Evolutionary conservation across 2,329 filamentous ascomycete species (phyloP), one percentile per base, ranked within the genome.

Genomic region (Calonectria leucothoes): DNA sequence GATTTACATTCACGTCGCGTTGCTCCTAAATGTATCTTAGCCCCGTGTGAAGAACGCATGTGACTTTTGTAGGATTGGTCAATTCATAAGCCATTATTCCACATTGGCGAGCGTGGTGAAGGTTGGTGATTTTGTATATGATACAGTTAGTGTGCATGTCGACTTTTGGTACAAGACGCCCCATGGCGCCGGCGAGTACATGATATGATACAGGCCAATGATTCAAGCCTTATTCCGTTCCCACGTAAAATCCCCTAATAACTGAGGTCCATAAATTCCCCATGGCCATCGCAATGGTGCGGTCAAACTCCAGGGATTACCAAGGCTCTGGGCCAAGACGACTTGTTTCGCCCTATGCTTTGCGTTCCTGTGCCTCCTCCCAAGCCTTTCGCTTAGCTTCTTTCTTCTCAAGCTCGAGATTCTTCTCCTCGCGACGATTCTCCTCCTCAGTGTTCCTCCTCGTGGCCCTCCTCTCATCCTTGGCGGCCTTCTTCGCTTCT

Each of bases 401-500:
- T 59, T 73, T 78, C 73, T 81, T 79, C 70, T 80, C 74, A 12
- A 74, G 57, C 49, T 76, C 77, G 37, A 76, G 29, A 15, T 73
- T 77, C 74, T 80, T 82, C 76, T 81, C 82, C 49, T 81, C 80
- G 33, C 72, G 74, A 72, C 70, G 75, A 67, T 75, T 42, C 31
- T 80, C 79, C 70, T 80, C 74, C 57, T 79, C 72, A 29, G 68
- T 70, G 52, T 74, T 74, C 71, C 79, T 81, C 71, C 79, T 83
- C 10, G 82, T 81, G n/a, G 86, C 84, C 73, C 86, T 86, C 67
- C 91, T 86, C 77, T 89, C 87, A 49, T 90, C 86, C 83, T 94
- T 94, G 42, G 85, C 86, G 37, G 86, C 84, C 70, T 89, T 89
- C 82, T 91, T 89, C 35, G 85, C 84, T 63, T 91, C 88, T 71